Base-by-base conservation (phyloP, 768 basidiomycete species). In the Termitomyces sp. region DNA sequence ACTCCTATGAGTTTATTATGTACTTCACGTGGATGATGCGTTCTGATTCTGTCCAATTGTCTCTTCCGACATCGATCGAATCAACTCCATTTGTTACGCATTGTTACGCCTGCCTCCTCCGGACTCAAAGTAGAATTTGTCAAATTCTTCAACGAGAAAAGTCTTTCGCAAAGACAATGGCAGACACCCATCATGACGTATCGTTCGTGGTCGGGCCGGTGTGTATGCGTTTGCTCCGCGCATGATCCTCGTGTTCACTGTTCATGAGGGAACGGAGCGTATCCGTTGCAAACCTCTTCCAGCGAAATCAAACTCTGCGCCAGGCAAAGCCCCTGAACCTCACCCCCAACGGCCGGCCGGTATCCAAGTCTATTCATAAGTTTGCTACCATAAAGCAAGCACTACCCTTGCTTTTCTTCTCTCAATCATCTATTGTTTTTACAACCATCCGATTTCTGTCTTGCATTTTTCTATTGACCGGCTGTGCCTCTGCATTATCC, bases 341-440 rank as follows among this genome's bases (percentile, higher is more conserved):
- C 65, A 60, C 63, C 57, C 52, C 9, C 28, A 60, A 61, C 65
- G 65, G 65, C 64, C 58, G 65, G 65, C 60, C 67, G 66, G 55
- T 56, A 52, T 57, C 61, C 54, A 41, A 38, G 56, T 57, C 60
- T 62, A 65, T 63, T 61, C 58, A 64, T 68, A 67, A 65, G 62
- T 50, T 54, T 52, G 28, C 48, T 18, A 40, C 41, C 46, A 43
- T 45, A 44, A 51, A n/a, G 28, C 51, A 59, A 53, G 38, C 50
- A 55, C 36, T 32, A 20, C 5, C 44, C 56, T 58, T 49, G 62
- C 61, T 50, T 65, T 62, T 61, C 33, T 58, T 55, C 56, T 44
- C 43, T 49, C 35, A 30, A 5, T 55, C 46, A 28, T 53, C 43
- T 38, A 45, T 51, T 48, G 55, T 61, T 60, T 57, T 51, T 40